Percentiles rank a stretch among this genome's conserved stretches.
phyloP scores from a whole-genome alignment of 2,329 filamentous ascomycete species.

The Aspergillus sp. region DNA sequence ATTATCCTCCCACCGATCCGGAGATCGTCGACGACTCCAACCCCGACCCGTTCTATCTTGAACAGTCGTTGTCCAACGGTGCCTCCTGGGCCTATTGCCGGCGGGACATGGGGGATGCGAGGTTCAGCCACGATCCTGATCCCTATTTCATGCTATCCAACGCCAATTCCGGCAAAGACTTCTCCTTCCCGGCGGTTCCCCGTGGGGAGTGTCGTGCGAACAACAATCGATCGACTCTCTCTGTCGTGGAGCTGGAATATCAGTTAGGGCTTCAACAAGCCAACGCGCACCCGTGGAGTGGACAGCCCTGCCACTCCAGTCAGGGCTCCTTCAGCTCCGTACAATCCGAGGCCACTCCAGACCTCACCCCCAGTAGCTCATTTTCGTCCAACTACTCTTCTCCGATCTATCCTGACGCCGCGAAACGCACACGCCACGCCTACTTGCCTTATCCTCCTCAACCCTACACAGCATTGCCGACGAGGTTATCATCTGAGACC shows the following conservation, averaged over 20 bases:
- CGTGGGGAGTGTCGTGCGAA: conserved; percentile 14
- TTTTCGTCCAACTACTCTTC: conserved; percentile 37
- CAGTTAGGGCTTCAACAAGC: conserved; percentile 27
- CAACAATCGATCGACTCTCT: conserved; percentile 28
- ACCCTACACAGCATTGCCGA: conserved; percentile 15
- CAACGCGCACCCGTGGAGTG: conserved; percentile 18
- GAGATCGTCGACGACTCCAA: conserved; percentile 33
- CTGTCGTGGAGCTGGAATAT: conserved; percentile 31
- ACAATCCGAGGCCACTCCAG: conserved; percentile 31
- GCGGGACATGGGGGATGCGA: conserved; percentile 30
- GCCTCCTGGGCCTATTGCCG: conserved; percentile 24
- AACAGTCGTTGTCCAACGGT: conserved; percentile 30
- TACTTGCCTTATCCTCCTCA: conserved; percentile 19
- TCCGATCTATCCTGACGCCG: conserved; percentile 26
- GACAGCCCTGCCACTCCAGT: conserved; percentile 23
- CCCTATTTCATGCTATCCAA: conserved; percentile 31
- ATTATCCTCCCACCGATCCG: conserved; percentile 24
- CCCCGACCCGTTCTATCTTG: conserved; percentile 39
- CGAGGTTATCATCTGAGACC: conserved; percentile 22
- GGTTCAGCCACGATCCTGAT: conserved; percentile 27
- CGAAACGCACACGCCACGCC: conserved; percentile 23
- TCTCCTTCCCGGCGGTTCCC: conserved; percentile 7
- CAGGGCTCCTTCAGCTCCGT: conserved; percentile 35
- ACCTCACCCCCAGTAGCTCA: conserved; percentile 39
- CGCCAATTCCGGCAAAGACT: conserved; percentile 20